These are phyloP conservation scores for Ceriops decandra DNA, from an alignment of 345 rosid species.

Conservation along the genomic window DNA sequence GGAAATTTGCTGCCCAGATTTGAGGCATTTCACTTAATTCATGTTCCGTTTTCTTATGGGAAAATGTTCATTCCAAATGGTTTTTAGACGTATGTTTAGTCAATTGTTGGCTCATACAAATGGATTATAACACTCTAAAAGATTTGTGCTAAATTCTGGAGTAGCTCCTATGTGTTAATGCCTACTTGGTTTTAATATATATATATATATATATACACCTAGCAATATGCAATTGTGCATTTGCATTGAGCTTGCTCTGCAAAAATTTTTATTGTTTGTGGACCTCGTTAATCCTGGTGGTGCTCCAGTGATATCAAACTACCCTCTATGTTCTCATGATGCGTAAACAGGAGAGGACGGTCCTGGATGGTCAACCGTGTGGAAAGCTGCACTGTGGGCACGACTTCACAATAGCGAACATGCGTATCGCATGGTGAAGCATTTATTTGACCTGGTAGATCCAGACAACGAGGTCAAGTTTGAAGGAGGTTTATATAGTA, in stretches of 20 bases:
- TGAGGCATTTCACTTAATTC: background rate
- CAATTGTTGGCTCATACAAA: too few relatives aligned
- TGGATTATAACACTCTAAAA: too few relatives aligned
- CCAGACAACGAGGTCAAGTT: conserved; percentile 55
- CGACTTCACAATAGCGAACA: conserved; percentile 65
- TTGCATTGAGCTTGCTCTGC: too few relatives aligned
- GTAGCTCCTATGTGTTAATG: too few relatives aligned
- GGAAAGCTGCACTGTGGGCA: conserved; percentile 94
- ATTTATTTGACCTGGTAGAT: conserved; percentile 68
- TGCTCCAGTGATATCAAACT: background rate
- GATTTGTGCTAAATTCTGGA: too few relatives aligned
- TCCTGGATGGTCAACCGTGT: conserved; percentile 91
- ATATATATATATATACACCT: too few relatives aligned
- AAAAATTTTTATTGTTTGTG: background rate
- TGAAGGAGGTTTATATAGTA: conserved; percentile 80
- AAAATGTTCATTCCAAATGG: too few relatives aligned
- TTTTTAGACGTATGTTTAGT: too few relatives aligned
- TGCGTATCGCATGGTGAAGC: conserved; percentile 72
- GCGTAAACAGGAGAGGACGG: conserved; percentile 77
- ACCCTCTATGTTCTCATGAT: background rate
- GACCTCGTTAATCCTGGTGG: background rate
- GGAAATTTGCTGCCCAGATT: background rate
- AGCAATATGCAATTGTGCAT: too few relatives aligned
- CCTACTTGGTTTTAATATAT: too few relatives aligned
- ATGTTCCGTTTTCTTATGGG: too few relatives aligned